These are phyloP conservation scores for Flaveria ramosissima DNA, from an alignment of 129 eudicot genomes.

Conservation along the genomic window DNA sequence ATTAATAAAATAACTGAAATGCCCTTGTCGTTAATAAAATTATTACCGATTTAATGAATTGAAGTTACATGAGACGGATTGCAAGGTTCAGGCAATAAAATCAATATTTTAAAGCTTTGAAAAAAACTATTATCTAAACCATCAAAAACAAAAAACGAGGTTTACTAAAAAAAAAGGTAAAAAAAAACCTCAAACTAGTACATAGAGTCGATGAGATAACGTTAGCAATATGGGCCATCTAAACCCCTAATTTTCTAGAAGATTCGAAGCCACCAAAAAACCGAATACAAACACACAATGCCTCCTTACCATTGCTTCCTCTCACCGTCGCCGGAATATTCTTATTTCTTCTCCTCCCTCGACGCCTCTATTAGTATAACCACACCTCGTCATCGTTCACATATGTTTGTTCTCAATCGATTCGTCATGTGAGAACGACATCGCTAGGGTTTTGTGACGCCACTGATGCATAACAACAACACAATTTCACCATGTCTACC, in stretches of 20 bases:
- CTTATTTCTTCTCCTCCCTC: slow-evolving; percentile 3
- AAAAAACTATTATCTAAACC: too few relatives aligned
- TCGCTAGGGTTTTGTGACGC: slow-evolving; percentile 20
- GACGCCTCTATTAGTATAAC: not conserved
- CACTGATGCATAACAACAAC: slow-evolving; percentile 19
- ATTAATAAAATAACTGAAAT: too few relatives aligned
- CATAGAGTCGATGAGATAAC: not conserved
- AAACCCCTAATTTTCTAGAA: slow-evolving; percentile 14
- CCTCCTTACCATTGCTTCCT: not conserved
- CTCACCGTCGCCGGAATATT: slow-evolving; percentile 23
- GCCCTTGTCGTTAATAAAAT: too few relatives aligned
- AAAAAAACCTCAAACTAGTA: too few relatives aligned
- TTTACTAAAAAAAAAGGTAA: too few relatives aligned
- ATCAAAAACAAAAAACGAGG: too few relatives aligned
- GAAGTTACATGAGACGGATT: too few relatives aligned
- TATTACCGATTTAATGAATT: too few relatives aligned
- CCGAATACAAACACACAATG: slow-evolving; percentile 19
- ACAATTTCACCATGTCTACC: slow-evolving; percentile 33
- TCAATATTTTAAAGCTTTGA: too few relatives aligned
- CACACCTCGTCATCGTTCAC: not conserved
- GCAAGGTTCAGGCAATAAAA: too few relatives aligned
- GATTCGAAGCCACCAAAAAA: slow-evolving; percentile 14
- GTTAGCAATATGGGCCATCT: slow-evolving; percentile 10
- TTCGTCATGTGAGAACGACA: slow-evolving; percentile 22
- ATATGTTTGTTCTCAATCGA: not conserved